Conservation (phyloP, 768 basidiomycete genomes). For the Cyclocybe aegerita region DNA sequence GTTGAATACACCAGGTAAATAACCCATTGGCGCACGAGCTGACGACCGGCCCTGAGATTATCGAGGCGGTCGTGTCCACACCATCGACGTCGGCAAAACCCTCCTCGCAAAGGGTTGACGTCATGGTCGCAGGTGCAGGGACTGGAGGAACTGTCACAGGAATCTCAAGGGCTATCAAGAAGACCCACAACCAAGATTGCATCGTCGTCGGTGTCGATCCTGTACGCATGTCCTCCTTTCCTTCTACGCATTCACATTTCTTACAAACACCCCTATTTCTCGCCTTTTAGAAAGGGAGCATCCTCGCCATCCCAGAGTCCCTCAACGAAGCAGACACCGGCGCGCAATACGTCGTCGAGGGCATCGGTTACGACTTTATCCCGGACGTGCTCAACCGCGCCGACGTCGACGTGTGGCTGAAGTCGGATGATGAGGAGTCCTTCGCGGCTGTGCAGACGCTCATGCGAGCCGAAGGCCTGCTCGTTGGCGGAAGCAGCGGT, state of each 20-base stretch:
- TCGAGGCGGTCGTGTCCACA: conserved; percentile 68
- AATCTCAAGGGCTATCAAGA: conserved; percentile 75
- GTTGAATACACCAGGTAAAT: conserved; percentile 47
- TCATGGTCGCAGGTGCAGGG: conserved; percentile 83
- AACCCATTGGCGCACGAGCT: conserved; percentile 92
- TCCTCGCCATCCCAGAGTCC: conserved; percentile 71
- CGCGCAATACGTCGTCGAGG: conserved; percentile 77
- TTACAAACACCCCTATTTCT: background rate
- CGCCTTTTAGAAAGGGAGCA: conserved; percentile 71
- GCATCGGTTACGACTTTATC: conserved; percentile 96
- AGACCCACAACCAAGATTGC: conserved; percentile 69
- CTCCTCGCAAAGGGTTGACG: conserved; percentile 77
- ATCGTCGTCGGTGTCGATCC: conserved; percentile 90
- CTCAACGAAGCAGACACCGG: conserved; percentile 58
- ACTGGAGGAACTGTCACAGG: conserved; percentile 98
- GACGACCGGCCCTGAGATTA: conserved; percentile 91
- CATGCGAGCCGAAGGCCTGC: conserved; percentile 83
- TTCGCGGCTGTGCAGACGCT: conserved; percentile 73
- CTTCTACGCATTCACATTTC: background rate
- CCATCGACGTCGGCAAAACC: conserved; percentile 56
- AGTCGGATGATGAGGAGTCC: conserved; percentile 79
- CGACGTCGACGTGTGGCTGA: conserved; percentile 80
- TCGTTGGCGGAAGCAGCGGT: conserved; percentile 94
- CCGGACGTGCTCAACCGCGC: conserved; percentile 80
- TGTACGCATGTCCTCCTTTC: conserved; percentile 41